Evolutionary conservation across 345 rosid species (phyloP).

Genomic region (Hevea brasiliensis): DNA sequence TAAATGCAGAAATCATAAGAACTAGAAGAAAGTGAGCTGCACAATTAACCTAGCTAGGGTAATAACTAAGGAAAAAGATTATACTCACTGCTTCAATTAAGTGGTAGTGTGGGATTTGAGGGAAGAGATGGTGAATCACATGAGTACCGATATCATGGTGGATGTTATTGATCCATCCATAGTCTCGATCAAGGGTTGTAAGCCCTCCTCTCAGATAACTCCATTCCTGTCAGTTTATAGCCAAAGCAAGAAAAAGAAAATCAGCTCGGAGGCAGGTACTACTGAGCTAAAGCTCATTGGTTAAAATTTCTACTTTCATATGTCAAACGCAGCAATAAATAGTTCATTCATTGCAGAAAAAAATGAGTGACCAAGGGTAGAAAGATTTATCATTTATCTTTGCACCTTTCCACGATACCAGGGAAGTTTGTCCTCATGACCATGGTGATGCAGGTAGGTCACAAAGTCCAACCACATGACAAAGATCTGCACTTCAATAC

Average conservation of each 20-base stretch:
- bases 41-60: too few species aligned
- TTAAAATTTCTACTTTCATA: too few species aligned
- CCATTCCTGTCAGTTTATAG: slow-evolving; percentile 60
- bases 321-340: too few species aligned
- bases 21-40: not conserved
- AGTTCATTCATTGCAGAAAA: too few species aligned
- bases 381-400: too few species aligned
- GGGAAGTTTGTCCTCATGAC: slow-evolving; percentile 76
- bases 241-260: not conserved
- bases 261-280: too few species aligned
- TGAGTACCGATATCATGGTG: slow-evolving; percentile 96
- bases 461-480: slow-evolving; percentile 83
- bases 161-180: slow-evolving; percentile 68
- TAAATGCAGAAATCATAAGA: not conserved
- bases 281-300: too few species aligned
- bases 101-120: slow-evolving; percentile 91
- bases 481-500: slow-evolving; percentile 53
- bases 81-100: slow-evolving; percentile 71
- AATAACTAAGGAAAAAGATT: not conserved
- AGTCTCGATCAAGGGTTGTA: slow-evolving; percentile 85
- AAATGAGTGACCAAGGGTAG: too few species aligned
- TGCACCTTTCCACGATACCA: slow-evolving; percentile 92
- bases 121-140: slow-evolving; percentile 90
- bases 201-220: slow-evolving; percentile 85
- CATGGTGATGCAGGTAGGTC: too few species aligned